These are phyloP conservation scores for Candida sithepensis DNA, from an alignment of 805 yeast genomes.

Conservation along the genomic window DNA sequence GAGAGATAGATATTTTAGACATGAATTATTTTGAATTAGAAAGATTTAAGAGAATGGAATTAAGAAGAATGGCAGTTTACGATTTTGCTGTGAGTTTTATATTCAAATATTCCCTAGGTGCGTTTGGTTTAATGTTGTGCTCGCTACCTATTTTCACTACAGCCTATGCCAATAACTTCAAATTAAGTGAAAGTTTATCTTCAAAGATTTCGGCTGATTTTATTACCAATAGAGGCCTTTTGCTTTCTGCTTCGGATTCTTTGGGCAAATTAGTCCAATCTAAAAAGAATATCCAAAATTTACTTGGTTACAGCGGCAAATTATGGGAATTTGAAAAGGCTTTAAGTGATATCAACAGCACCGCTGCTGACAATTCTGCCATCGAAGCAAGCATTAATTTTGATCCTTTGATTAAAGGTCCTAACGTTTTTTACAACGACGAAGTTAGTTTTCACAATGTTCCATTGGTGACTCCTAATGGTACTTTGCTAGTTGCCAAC, in stretches of 20 bases:
- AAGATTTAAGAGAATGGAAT: slow-evolving; percentile 69
- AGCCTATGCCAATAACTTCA: slow-evolving; percentile 34
- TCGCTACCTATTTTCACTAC: slow-evolving; percentile 75
- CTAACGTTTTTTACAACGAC: slow-evolving; percentile 43
- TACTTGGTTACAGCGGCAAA: slow-evolving; percentile 77
- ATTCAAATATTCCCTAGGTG: slow-evolving; percentile 94
- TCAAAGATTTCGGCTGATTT: slow-evolving; percentile 67
- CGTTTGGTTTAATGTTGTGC: slow-evolving; percentile 84
- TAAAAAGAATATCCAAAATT: slow-evolving; percentile 77
- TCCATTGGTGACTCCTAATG: slow-evolving; percentile 82
- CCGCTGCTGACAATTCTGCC: slow-evolving; percentile 21
- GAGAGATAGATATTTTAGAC: slow-evolving; percentile 77
- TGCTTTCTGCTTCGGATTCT: slow-evolving; percentile 82
- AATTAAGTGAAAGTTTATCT: slow-evolving; percentile 37
- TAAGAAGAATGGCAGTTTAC: slow-evolving; percentile 69
- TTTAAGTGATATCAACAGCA: slow-evolving; percentile 45
- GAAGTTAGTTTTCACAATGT: slow-evolving; percentile 70
- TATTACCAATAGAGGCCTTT: slow-evolving; percentile 80
- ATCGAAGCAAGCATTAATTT: slow-evolving; percentile 13
- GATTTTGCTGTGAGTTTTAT: slow-evolving; percentile 84
- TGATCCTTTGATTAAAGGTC: slow-evolving; percentile 29
- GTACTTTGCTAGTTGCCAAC: slow-evolving; percentile 63
- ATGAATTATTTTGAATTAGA: slow-evolving; percentile 77
- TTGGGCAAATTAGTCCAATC: slow-evolving; percentile 83
- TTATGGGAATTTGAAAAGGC: slow-evolving; percentile 66